phyloP scores from a whole-genome alignment of 116 monocot species.

The Posidonia oceanica region DNA sequence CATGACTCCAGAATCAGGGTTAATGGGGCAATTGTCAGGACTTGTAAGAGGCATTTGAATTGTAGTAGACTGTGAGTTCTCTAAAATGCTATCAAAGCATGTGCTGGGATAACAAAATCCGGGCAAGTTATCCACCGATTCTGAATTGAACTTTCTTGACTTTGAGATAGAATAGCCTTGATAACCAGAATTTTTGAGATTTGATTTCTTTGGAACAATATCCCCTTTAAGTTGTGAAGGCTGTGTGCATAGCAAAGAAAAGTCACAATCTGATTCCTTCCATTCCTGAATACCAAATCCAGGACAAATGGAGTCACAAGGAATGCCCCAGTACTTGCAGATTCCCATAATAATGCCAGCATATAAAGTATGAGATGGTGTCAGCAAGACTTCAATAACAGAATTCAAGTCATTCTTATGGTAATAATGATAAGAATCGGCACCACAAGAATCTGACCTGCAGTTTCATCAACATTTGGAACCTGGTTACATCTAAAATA shows the following conservation, averaged over 20 bases:
- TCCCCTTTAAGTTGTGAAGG: background rate
- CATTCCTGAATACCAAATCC: slow-evolving; percentile 5
- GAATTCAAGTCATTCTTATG: slow-evolving; percentile 39
- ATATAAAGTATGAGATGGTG: slow-evolving; percentile 34
- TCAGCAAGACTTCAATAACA: slow-evolving; percentile 41
- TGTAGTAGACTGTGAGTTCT: slow-evolving; percentile 1
- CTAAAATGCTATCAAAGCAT: background rate
- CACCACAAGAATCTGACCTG: slow-evolving; percentile 64
- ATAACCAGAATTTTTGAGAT: slow-evolving; percentile 9
- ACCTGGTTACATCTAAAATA: slow-evolving; percentile 4
- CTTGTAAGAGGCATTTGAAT: background rate
- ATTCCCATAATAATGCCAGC: slow-evolving; percentile 41
- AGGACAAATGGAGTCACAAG: slow-evolving; percentile 7
- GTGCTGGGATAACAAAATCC: background rate
- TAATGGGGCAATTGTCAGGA: background rate
- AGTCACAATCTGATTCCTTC: slow-evolving; percentile 1
- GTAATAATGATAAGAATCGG: slow-evolving; percentile 49
- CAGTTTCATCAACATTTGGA: slow-evolving; percentile 12
- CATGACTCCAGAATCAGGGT: background rate
- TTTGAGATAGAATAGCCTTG: slow-evolving; percentile 4
- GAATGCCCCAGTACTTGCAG: slow-evolving; percentile 22
- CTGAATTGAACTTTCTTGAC: slow-evolving; percentile 6
- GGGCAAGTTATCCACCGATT: background rate
- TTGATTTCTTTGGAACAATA: background rate
- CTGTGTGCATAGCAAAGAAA: background rate